Conservation (phyloP, 495 filamentous ascomycete species). For the Tuber calosporum region DNA sequence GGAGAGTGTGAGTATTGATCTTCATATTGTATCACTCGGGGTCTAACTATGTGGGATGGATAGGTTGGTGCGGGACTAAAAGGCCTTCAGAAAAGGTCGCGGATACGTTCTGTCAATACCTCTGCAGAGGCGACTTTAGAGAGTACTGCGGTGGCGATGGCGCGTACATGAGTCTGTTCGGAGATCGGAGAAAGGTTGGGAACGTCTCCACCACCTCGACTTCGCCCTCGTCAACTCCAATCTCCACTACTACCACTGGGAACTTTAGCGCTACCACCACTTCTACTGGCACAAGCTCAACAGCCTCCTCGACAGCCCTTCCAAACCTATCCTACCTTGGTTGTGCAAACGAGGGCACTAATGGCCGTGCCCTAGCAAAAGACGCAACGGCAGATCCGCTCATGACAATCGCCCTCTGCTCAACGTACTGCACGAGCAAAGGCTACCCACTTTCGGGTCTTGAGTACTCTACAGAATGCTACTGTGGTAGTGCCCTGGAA, state of each 20-base stretch:
- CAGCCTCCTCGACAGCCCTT: constrained; percentile 3
- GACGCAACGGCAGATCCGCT: constrained; percentile 48
- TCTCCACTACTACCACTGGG: neutral
- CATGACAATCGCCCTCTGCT: constrained; percentile 55
- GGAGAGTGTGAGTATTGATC: constrained; percentile 35
- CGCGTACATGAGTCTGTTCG: constrained; percentile 45
- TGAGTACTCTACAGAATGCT: constrained; percentile 67
- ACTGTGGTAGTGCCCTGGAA: constrained; percentile 52
- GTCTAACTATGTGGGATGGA: neutral
- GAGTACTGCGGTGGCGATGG: constrained; percentile 47
- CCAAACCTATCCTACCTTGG: constrained; percentile 54
- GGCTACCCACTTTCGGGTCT: constrained; percentile 55
- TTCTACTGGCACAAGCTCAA: neutral
- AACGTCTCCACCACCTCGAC: constrained; percentile 13
- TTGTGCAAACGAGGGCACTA: constrained; percentile 54
- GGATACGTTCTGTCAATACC: constrained; percentile 43
- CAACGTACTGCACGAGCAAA: constrained; percentile 44
- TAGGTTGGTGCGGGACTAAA: constrained; percentile 44
- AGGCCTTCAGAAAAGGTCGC: constrained; percentile 34
- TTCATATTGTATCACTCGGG: constrained; percentile 11
- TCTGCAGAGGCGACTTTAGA: constrained; percentile 42
- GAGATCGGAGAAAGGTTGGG: constrained; percentile 39
- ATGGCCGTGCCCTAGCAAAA: constrained; percentile 56
- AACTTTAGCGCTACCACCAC: neutral
- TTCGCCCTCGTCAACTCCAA: constrained; percentile 1